These are phyloP conservation scores for Botrytis medusae DNA, from an alignment of 2,329 filamentous ascomycete species.

Conservation along the genomic window DNA sequence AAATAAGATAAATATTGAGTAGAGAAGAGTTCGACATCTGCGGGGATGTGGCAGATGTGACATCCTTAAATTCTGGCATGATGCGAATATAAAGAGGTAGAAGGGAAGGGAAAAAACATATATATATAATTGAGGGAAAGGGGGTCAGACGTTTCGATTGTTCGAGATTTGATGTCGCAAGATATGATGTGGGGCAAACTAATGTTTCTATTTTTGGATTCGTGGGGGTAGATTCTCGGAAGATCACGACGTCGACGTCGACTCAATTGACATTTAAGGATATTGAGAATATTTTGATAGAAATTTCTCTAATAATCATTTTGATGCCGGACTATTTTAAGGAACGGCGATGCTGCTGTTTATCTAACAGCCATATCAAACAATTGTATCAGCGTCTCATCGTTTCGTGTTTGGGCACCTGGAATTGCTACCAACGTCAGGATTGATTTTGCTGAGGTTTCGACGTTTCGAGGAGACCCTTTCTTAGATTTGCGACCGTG, in stretches of 20 bases:
- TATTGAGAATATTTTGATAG: neutral
- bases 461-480: neutral
- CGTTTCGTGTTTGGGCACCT: neutral
- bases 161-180: constrained; percentile 7
- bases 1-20: neutral
- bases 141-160: neutral
- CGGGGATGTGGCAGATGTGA: constrained; percentile 2
- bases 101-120: neutral
- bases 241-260: neutral
- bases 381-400: neutral
- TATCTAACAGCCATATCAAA: neutral
- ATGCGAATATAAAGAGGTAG: neutral
- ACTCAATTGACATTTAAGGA: neutral
- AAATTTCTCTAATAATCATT: neutral
- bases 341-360: no score
- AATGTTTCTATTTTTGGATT: constrained; percentile 9
- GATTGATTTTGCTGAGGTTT: neutral
- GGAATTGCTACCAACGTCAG: neutral
- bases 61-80: constrained; percentile 22
- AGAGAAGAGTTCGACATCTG: constrained; percentile 9
- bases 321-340: neutral
- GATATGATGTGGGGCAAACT: neutral
- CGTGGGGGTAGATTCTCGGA: neutral
- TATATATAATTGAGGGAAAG: neutral
- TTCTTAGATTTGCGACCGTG: neutral